phyloP scores from a whole-genome alignment of 306 rosid species.

The Betula pendula region DNA sequence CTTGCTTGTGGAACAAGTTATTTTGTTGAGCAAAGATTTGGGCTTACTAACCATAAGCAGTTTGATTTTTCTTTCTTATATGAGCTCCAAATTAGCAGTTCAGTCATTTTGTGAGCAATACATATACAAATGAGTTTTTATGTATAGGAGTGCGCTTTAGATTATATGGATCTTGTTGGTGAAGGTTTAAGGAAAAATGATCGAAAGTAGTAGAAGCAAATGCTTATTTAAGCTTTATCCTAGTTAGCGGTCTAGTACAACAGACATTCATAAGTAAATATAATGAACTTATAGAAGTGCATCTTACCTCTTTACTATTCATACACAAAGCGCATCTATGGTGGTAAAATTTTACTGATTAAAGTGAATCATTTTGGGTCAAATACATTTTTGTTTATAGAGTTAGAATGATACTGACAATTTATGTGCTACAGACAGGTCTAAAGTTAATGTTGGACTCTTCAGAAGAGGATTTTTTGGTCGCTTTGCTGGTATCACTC shows the following conservation, averaged over 20 bases:
- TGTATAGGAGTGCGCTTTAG: background rate
- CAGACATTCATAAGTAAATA: background rate
- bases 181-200: background rate
- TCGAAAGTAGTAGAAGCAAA: background rate
- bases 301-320: background rate
- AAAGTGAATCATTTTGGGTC: background rate
- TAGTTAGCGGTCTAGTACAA: background rate
- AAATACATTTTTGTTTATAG: background rate
- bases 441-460: constrained; percentile 46
- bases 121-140: background rate
- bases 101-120: background rate
- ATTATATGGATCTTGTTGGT: background rate
- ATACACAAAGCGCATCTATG: background rate
- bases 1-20: background rate
- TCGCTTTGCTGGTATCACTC: constrained; percentile 67
- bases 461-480: constrained; percentile 52
- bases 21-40: background rate
- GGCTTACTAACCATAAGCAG: background rate
- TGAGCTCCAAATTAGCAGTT: background rate
- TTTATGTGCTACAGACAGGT: constrained; percentile 58
- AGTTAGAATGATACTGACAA: background rate
- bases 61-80: background rate
- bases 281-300: background rate
- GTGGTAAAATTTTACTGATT: background rate
- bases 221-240: background rate